Base-by-base conservation (phyloP, 2,329 filamentous ascomycete species). In the Stemphylium lycopersici region DNA sequence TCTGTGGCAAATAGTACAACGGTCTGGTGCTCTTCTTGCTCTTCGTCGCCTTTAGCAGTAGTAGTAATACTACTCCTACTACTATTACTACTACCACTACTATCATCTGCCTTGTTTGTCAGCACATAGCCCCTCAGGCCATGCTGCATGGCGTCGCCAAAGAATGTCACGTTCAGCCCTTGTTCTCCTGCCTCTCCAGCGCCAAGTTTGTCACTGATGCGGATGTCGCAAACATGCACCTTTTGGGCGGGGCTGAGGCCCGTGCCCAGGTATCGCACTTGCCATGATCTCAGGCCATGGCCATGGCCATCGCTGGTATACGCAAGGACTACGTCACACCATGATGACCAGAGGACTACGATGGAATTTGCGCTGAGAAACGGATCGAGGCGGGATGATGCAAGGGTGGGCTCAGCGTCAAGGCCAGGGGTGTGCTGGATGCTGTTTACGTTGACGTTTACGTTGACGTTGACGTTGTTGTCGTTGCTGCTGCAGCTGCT, bases 321-420 rank as follows among this genome's bases (percentile, higher is more conserved):
- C 0, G 52, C 52, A 12, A 68, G 48, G 10, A 66, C 41, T 5
- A 52, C 44, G 49, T 74, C 71, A 48, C 70, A 73, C 71, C 71
- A 74, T 18, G 70, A 72, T 15, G 56, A 42, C 69, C 70, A 74
- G 3, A 68, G 53, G n/a, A 71, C 39, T 13, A 24, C 22, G 22
- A 69, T 58, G 10, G 15, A 22, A 4, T 20, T 6, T 12, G 37
- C 37, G 16, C 15, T 11, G 2, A 6, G 32, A 34, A 36, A 36
- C 4, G 33, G 26, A 29, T 10, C 10, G 26, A 8, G 5, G 33
- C 13, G 16, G 33, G 15, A 36, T 7, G 15, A 36, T 7, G 15
- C 13, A 6, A 15, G 33, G 16, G 33, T 6, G 4, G 10, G 33
- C 4, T 36, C 15, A 36, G 15, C 5, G 20, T 20, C 20, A 20